phyloP scores from a whole-genome alignment of 495 filamentous ascomycete species.

The Chlorociboria aeruginascens region DNA sequence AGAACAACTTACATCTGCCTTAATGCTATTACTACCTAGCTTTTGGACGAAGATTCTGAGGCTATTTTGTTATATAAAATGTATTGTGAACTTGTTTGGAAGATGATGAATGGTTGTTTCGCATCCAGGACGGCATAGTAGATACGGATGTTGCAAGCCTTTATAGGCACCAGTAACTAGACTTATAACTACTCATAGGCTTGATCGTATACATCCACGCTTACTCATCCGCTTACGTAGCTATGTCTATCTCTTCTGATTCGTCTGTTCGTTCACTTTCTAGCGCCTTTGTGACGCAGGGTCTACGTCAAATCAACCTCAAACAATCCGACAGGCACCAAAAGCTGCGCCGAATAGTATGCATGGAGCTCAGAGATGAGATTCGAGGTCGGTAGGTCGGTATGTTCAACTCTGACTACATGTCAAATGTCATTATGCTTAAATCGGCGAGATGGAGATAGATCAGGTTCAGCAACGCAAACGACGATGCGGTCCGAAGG shows the following conservation, averaged over 20 bases:
- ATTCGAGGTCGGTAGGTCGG: background rate
- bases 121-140: background rate
- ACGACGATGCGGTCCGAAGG: slow-evolving; percentile 1
- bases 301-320: background rate
- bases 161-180: background rate
- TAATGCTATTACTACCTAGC: slow-evolving; percentile 1
- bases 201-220: background rate
- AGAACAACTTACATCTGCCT: slow-evolving; percentile 1
- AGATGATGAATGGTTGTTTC: slow-evolving; percentile 2
- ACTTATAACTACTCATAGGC: slow-evolving; percentile 1
- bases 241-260: background rate
- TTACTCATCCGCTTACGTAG: slow-evolving; percentile 2
- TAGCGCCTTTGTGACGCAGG: background rate
- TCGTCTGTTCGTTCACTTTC: background rate
- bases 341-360: background rate
- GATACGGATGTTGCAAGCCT: background rate
- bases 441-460: background rate
- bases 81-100: background rate
- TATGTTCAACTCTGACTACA: background rate
- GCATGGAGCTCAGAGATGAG: background rate
- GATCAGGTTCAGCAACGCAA: slow-evolving; percentile 1
- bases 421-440: background rate
- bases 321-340: background rate
- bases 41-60: background rate
- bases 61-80: slow-evolving; percentile 1